Evolutionary conservation across 2,329 filamentous ascomycete genomes (phyloP).

Genomic region (Byssothecium circinans): DNA sequence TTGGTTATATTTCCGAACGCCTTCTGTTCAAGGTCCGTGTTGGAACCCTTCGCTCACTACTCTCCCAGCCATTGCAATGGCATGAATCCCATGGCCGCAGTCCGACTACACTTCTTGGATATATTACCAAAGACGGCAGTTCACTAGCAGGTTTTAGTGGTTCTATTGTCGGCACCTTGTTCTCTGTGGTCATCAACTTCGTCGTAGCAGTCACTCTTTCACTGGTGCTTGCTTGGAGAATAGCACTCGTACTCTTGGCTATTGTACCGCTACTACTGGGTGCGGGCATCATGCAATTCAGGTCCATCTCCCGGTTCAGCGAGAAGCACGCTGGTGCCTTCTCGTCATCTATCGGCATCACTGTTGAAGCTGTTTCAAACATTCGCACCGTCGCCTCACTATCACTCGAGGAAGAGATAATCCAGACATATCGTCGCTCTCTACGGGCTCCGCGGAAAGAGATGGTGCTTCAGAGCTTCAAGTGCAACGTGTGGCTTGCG

Average conservation of each 20-base stretch:
- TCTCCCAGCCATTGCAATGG: slow-evolving; percentile 70
- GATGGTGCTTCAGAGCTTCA: slow-evolving; percentile 52
- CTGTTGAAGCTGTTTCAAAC: slow-evolving; percentile 54
- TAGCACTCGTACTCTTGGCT: slow-evolving; percentile 71
- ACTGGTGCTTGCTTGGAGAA: slow-evolving; percentile 74
- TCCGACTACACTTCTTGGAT: slow-evolving; percentile 63
- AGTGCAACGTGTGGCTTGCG: slow-evolving; percentile 63
- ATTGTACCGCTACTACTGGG: slow-evolving; percentile 69
- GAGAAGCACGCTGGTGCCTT: slow-evolving; percentile 56
- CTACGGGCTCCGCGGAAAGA: slow-evolving; percentile 53
- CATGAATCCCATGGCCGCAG: slow-evolving; percentile 67
- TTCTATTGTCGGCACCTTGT: slow-evolving; percentile 68
- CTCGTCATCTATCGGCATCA: slow-evolving; percentile 54
- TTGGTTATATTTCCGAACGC: slow-evolving; percentile 64
- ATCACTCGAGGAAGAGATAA: slow-evolving; percentile 54
- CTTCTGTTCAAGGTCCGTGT: slow-evolving; percentile 65
- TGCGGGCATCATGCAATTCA: slow-evolving; percentile 69
- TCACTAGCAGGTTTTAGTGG: slow-evolving; percentile 69
- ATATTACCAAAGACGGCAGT: slow-evolving; percentile 70
- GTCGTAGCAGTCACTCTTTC: slow-evolving; percentile 68
- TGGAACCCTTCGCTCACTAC: slow-evolving; percentile 64
- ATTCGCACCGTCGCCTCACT: slow-evolving; percentile 57
- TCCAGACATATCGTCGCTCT: slow-evolving; percentile 50
- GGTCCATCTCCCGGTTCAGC: slow-evolving; percentile 62
- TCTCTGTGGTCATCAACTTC: slow-evolving; percentile 69